These are phyloP conservation scores for Lactarius evosmus DNA, from an alignment of 768 basidiomycete species.

Conservation along the genomic window DNA sequence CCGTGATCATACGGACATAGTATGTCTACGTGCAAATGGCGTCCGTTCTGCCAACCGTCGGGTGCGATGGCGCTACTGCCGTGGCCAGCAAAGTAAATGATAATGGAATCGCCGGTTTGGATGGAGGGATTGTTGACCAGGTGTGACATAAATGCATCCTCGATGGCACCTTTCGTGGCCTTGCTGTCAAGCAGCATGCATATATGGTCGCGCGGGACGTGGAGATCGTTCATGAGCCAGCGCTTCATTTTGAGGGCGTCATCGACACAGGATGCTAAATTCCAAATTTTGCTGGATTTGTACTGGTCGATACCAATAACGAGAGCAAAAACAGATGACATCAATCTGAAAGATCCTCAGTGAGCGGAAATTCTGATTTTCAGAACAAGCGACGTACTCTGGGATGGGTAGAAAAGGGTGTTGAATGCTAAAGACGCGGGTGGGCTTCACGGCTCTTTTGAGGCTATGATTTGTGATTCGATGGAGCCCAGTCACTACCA, in stretches of 20 bases:
- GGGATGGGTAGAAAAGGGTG: conserved; percentile 10
- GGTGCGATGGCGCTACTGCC: conserved; percentile 59
- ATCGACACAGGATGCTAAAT: conserved; percentile 60
- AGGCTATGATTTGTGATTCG: background rate
- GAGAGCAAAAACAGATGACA: conserved; percentile 59
- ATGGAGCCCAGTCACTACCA: background rate
- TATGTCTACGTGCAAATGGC: conserved; percentile 48
- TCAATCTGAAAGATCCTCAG: conserved; percentile 25
- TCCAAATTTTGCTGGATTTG: conserved; percentile 58
- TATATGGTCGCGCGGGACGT: conserved; percentile 57
- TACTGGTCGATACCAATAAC: conserved; percentile 69
- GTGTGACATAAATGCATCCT: conserved; percentile 58
- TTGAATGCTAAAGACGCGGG: background rate
- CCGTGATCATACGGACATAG: conserved; percentile 68
- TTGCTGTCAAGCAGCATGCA: conserved; percentile 53
- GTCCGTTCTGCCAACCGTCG: conserved; percentile 53
- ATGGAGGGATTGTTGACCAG: conserved; percentile 60
- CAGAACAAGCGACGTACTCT: conserved; percentile 6
- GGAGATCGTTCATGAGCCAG: conserved; percentile 55
- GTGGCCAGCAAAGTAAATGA: conserved; percentile 75
- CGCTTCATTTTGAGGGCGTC: conserved; percentile 58
- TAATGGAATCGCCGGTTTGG: conserved; percentile 57
- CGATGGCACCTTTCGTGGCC: conserved; percentile 60
- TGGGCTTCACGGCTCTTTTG: conserved; percentile 16
- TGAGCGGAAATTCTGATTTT: background rate